Percentiles rank a stretch among this genome's conserved stretches.
Conservation (phyloP, 768 basidiomycete genomes). For the Mycena kentingensis region DNA sequence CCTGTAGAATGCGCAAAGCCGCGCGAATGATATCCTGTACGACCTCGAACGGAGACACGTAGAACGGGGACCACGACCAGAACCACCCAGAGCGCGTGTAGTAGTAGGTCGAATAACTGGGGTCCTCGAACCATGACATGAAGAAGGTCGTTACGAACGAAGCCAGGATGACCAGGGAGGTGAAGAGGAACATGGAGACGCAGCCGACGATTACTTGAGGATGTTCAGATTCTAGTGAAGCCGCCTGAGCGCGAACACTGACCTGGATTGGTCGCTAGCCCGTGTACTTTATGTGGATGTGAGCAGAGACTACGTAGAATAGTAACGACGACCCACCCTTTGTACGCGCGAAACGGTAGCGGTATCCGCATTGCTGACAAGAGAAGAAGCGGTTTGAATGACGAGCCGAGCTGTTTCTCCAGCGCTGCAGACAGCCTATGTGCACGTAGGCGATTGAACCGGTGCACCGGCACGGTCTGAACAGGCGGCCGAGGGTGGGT, state of each 20-base stretch:
- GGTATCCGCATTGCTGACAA: constrained; percentile 80
- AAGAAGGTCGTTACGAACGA: constrained; percentile 72
- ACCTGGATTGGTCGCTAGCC: constrained; percentile 80
- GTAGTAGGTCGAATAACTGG: constrained; percentile 34
- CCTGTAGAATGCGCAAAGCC: constrained; percentile 61
- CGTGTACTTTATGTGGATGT: constrained; percentile 62
- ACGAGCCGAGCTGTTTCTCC: constrained; percentile 59
- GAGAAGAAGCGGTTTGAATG: constrained; percentile 63
- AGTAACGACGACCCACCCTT: not conserved
- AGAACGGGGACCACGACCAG: constrained; percentile 36
- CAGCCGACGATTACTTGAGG: constrained; percentile 62
- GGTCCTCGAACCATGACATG: constrained; percentile 62
- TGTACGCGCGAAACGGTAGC: constrained; percentile 46
- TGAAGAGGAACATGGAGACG: constrained; percentile 63
- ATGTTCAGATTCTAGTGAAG: constrained; percentile 11
- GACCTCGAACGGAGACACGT: constrained; percentile 57
- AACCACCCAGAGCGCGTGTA: constrained; percentile 37
- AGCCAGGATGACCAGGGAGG: constrained; percentile 62
- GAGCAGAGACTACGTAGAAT: no score
- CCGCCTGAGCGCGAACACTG: constrained; percentile 22
- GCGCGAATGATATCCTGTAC: constrained; percentile 63
- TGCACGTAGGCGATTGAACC: constrained; percentile 71
- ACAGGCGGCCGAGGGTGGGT: constrained; percentile 48
- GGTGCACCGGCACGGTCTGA: constrained; percentile 78
- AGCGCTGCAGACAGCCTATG: constrained; percentile 73